These are phyloP conservation scores for Venturia oleaginea DNA, from an alignment of 2,329 filamentous ascomycete species.

Conservation along the genomic window DNA sequence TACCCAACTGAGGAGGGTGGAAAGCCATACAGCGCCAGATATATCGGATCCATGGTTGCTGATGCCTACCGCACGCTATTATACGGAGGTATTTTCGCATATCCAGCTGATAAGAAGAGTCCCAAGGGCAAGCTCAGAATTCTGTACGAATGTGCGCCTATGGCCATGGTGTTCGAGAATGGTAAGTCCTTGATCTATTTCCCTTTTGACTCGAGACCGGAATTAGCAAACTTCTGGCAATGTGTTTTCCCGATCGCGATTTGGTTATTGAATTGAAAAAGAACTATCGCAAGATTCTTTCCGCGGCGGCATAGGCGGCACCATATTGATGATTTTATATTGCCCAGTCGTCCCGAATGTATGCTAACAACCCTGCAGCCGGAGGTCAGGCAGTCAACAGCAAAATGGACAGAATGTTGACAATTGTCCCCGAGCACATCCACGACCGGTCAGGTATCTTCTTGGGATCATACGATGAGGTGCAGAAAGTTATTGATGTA, in stretches of 20 bases:
- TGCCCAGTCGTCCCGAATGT: background rate
- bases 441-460: constrained; percentile 95
- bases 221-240: background rate
- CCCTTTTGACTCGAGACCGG: background rate
- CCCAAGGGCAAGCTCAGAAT: constrained; percentile 97
- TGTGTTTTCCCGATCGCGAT: background rate
- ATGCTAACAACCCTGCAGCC: constrained; percentile 41
- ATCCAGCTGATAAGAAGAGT: constrained; percentile 95
- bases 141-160: constrained; percentile 95
- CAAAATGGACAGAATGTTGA: constrained; percentile 83
- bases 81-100: constrained; percentile 96
- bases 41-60: constrained; percentile 97
- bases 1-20: constrained; percentile 57
- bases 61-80: constrained; percentile 93
- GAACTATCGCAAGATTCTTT: background rate
- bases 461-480: constrained; percentile 86
- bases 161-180: constrained; percentile 99
- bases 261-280: background rate
- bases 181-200: constrained; percentile 46
- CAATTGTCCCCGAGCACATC: constrained; percentile 81
- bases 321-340: background rate
- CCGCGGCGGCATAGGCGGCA: background rate
- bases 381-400: constrained; percentile 88
- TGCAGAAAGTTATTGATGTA: constrained; percentile 86
- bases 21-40: constrained; percentile 90